Base-by-base conservation (phyloP, 176 grass and related monocot species). In the Bromus sterilis region DNA sequence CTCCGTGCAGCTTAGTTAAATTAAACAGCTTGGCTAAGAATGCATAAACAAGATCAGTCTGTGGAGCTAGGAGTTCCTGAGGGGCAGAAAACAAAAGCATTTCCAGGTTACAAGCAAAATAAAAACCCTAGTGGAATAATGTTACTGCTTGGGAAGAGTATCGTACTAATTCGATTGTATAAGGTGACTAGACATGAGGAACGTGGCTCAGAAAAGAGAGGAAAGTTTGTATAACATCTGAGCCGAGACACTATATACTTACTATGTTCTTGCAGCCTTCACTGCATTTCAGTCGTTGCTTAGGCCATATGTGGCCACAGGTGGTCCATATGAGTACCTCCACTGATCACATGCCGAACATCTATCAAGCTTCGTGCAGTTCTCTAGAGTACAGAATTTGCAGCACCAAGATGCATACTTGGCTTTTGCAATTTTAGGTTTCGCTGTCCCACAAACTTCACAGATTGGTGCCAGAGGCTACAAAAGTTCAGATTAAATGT, bases 331-430 rank as follows among this genome's bases (percentile, higher is more conserved):
- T n/a, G 96, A 99, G 62, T 90, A 99, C 78, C 93, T 99, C 96
- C 96, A 95, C 30, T 95, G 90, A 65, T 80, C 62, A 6, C 96
- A 99, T 7, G 91, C 93, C 9, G 87, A 93, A 75, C 96, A 99
- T 89, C 88, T 99, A 13, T 99, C 96, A 77, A 91, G 77, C 74
- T 95, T 88, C 39, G 33, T 80, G 46, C 76, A 80, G 56, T 99
- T 95, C 78, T 95, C 89, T 43, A 99, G 83, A 58, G 96, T 93
- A 84, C 96, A 99, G 84, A 95, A 95, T 83, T 95, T 99, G 66
- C 93, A 99, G 36, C 87, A 87, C 96, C 96, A 99, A 18, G 61
- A 87, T 49, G 53, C 78, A 31, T 80, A 93, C 82, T 93, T 99
- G 7, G 87, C 85, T 81, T 72, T 86, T 75, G 79, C 69, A 70